Conservation (phyloP, 2,329 filamentous ascomycete species). For the Verticillium zaregamsianum region DNA sequence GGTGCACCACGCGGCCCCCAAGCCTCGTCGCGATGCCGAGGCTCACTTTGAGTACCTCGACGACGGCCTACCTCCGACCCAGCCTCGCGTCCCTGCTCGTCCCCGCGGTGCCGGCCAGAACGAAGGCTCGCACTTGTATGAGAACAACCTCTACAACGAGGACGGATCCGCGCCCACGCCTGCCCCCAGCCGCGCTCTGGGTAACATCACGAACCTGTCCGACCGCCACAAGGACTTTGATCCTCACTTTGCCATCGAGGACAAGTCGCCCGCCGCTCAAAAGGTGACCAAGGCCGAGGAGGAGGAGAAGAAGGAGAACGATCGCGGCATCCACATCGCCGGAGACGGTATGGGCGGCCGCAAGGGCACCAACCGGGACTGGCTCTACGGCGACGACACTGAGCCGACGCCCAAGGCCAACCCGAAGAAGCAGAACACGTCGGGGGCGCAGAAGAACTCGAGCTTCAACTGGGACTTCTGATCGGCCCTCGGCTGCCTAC, state of each 20-base stretch:
- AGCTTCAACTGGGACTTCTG: slow-evolving; percentile 40
- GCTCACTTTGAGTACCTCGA: slow-evolving; percentile 82
- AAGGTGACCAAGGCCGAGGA: slow-evolving; percentile 41
- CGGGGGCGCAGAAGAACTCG: slow-evolving; percentile 32
- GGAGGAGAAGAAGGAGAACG: slow-evolving; percentile 22
- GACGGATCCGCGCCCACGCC: slow-evolving; percentile 38
- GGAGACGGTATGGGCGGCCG: slow-evolving; percentile 65
- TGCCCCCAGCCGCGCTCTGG: slow-evolving; percentile 44
- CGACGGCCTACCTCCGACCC: slow-evolving; percentile 56
- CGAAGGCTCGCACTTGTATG: slow-evolving; percentile 68
- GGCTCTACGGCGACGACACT: slow-evolving; percentile 54
- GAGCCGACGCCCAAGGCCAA: slow-evolving; percentile 31
- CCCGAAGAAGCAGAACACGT: slow-evolving; percentile 29
- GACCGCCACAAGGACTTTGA: slow-evolving; percentile 74
- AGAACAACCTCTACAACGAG: slow-evolving; percentile 68
- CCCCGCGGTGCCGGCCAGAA: slow-evolving; percentile 58
- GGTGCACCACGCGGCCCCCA: slow-evolving; percentile 50
- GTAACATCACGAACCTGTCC: slow-evolving; percentile 68
- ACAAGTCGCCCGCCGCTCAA: slow-evolving; percentile 53
- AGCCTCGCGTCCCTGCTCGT: slow-evolving; percentile 38
- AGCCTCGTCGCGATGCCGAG: slow-evolving; percentile 71
- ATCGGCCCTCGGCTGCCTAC: slow-evolving; percentile 1
- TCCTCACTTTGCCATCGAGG: slow-evolving; percentile 71
- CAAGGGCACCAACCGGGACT: slow-evolving; percentile 49
- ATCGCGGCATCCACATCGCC: slow-evolving; percentile 39